A percentile compares a stretch with the other conserved stretches of the same genome.
Conservation (phyloP, 2,329 filamentous ascomycete genomes). For the Aureobasidium sp. region DNA sequence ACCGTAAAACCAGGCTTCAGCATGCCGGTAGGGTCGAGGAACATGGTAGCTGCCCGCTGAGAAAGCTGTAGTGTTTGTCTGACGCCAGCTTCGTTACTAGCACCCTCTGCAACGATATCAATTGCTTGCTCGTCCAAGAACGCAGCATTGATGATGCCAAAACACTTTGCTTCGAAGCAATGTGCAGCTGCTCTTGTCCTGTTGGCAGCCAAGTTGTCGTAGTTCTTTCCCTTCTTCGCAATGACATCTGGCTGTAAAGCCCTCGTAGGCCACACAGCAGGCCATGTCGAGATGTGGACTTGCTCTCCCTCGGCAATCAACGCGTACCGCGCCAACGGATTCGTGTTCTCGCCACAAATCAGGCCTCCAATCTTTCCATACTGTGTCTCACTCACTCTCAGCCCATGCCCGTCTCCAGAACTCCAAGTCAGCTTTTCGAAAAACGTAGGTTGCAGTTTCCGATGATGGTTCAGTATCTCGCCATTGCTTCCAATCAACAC, state of each 20-base stretch:
- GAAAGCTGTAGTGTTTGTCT: conserved; percentile 31
- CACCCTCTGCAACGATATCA: conserved; percentile 25
- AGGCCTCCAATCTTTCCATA: conserved; percentile 44
- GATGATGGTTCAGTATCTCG: conserved; percentile 44
- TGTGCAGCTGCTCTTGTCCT: conserved; percentile 47
- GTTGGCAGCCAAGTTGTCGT: conserved; percentile 50
- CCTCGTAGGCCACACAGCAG: conserved; percentile 47
- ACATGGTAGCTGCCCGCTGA: conserved; percentile 43
- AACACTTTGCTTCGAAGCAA: conserved; percentile 53
- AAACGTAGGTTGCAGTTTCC: conserved; percentile 51
- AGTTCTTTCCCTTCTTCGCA: conserved; percentile 31
- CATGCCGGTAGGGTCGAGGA: conserved; percentile 46
- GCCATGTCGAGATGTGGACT: conserved; percentile 51
- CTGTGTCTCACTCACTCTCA: conserved; percentile 40
- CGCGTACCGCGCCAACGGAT: conserved; percentile 47
- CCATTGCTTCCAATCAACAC: conserved; percentile 41
- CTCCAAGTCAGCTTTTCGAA: conserved; percentile 52
- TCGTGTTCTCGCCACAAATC: conserved; percentile 54
- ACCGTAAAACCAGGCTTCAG: conserved; percentile 34
- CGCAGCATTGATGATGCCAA: conserved; percentile 46
- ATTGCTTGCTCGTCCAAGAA: conserved; percentile 37
- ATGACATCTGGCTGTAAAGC: not conserved
- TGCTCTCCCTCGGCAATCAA: conserved; percentile 51
- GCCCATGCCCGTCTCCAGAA: conserved; percentile 45
- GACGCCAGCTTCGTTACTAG: conserved; percentile 26